Percentiles rank a stretch among this genome's conserved stretches.
These are phyloP conservation scores for Xylogone sp. DNA, from an alignment of 2,329 filamentous ascomycete species.

Conservation along the genomic window DNA sequence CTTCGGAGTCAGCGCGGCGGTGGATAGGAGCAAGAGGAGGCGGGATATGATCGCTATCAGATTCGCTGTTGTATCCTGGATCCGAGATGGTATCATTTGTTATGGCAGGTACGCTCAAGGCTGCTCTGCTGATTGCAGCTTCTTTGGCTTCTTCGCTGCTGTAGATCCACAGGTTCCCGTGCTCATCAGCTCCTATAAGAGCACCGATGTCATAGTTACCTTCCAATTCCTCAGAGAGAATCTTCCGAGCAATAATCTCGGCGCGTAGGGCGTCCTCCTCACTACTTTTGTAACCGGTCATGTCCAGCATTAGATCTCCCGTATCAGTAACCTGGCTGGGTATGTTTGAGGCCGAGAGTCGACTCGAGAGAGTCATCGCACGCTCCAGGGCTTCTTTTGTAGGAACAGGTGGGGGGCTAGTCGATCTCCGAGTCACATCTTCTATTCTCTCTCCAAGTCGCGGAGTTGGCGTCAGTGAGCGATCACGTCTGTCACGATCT, in stretches of 20 bases:
- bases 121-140: conserved; percentile 66
- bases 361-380: conserved; percentile 80
- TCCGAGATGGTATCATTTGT: conserved; percentile 74
- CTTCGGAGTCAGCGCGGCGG: conserved; percentile 61
- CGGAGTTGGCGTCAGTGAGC: conserved; percentile 34
- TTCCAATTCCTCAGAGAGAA: conserved; percentile 87
- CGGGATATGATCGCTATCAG: conserved; percentile 54
- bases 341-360: conserved; percentile 86
- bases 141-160: conserved; percentile 96
- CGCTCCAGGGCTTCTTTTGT: conserved; percentile 75
- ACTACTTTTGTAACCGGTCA: conserved; percentile 93
- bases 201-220: conserved; percentile 96
- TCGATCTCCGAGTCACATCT: conserved; percentile 51
- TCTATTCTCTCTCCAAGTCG: conserved; percentile 21
- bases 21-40: conserved; percentile 45
- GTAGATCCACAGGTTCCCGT: conserved; percentile 99
- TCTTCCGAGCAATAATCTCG: conserved; percentile 88
- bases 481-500: conserved; percentile 33
- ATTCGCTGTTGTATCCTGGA: conserved; percentile 92
- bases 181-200: conserved; percentile 89
- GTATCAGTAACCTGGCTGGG: conserved; percentile 87
- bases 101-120: conserved; percentile 35
- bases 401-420: conserved; percentile 72
- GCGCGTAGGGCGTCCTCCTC: conserved; percentile 89
- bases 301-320: conserved; percentile 95